Evolutionary conservation across 768 basidiomycete genomes (phyloP).

Genomic region (Tephrocybe sp.): DNA sequence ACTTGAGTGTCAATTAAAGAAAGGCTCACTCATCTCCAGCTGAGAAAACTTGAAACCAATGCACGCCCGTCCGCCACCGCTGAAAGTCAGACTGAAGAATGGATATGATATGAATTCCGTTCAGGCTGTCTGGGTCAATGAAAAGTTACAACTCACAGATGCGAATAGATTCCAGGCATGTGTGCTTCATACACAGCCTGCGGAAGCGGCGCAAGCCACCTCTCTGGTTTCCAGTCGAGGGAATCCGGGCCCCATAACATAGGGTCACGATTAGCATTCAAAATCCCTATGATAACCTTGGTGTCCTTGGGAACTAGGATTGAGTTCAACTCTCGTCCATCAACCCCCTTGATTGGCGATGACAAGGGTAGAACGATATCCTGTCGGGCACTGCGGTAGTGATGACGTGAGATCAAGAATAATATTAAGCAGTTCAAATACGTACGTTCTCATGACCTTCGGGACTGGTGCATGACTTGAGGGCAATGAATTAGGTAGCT

Average conservation of each 20-base stretch:
- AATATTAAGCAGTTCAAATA: too few species aligned
- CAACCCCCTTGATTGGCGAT: constrained; percentile 22
- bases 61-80: constrained; percentile 30
- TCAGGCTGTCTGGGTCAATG: background rate
- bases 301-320: constrained; percentile 28
- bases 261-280: constrained; percentile 26
- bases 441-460: too few species aligned
- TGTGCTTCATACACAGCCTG: constrained; percentile 23
- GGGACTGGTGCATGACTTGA: too few species aligned
- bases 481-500: too few species aligned
- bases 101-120: background rate
- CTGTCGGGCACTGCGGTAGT: constrained; percentile 18
- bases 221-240: constrained; percentile 36
- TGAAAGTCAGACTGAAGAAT: constrained; percentile 28
- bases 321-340: constrained; percentile 24
- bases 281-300: constrained; percentile 23
- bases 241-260: constrained; percentile 37
- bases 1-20: background rate
- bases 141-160: constrained; percentile 21
- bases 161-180: constrained; percentile 34
- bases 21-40: constrained; percentile 33
- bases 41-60: constrained; percentile 39
- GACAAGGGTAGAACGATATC: constrained; percentile 31
- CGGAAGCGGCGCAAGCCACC: constrained; percentile 33
- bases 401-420: too few species aligned